phyloP scores from a whole-genome alignment of 2,329 filamentous ascomycete species.

The Aspergillus neoniger region DNA sequence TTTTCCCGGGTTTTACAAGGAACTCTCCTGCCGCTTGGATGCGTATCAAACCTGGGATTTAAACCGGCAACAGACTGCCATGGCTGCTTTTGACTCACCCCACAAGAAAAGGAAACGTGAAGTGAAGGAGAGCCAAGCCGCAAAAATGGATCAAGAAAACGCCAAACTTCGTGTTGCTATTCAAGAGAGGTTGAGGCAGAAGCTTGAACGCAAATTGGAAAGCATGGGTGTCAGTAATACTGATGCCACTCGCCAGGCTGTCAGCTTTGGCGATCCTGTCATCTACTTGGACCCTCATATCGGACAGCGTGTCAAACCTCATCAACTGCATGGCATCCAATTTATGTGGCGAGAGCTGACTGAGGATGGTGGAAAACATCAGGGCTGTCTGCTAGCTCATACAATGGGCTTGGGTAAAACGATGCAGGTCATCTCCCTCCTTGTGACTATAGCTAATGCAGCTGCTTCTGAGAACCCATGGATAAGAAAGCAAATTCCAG shows the following conservation, averaged over 20 bases:
- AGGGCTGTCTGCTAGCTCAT: slow-evolving; percentile 82
- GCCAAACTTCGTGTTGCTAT: slow-evolving; percentile 57
- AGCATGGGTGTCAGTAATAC: slow-evolving; percentile 35
- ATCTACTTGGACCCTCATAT: slow-evolving; percentile 64
- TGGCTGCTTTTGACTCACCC: slow-evolving; percentile 28
- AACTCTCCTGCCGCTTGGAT: slow-evolving; percentile 28
- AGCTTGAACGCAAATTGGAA: slow-evolving; percentile 34
- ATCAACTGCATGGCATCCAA: slow-evolving; percentile 78
- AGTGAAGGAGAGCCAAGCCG: slow-evolving; percentile 52
- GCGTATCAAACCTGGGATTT: slow-evolving; percentile 20
- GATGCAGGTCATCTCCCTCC: slow-evolving; percentile 84
- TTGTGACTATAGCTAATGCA: slow-evolving; percentile 71
- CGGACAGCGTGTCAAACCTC: slow-evolving; percentile 67
- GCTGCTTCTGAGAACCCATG: slow-evolving; percentile 59
- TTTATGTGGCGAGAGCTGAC: slow-evolving; percentile 90
- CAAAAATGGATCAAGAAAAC: slow-evolving; percentile 57
- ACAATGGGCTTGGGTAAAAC: slow-evolving; percentile 93
- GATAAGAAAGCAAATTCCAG: slow-evolving; percentile 68
- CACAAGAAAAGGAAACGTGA: slow-evolving; percentile 52
- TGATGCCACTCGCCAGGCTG: slow-evolving; percentile 50
- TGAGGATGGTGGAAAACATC: slow-evolving; percentile 59
- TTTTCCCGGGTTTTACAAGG: slow-evolving; percentile 34
- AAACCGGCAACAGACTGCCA: not conserved
- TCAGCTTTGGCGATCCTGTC: slow-evolving; percentile 47
- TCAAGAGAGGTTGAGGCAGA: slow-evolving; percentile 54